Base-by-base conservation (phyloP, 495 filamentous ascomycete genomes). In the Mycothermus thermophilus region DNA sequence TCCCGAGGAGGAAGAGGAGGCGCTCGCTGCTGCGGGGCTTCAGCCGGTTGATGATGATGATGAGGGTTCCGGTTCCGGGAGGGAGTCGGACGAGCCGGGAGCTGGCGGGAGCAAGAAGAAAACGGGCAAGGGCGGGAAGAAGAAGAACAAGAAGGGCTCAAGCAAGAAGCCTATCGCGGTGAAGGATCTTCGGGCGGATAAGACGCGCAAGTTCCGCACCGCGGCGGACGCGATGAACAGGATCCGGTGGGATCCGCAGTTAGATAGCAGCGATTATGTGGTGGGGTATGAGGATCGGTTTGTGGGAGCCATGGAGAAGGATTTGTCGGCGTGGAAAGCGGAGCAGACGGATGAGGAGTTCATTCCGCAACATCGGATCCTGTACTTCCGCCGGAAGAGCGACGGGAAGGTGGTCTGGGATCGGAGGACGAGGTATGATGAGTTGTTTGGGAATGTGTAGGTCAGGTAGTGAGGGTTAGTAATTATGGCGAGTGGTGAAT, bases 261-360 rank as follows among this genome's bases (percentile, higher is more conserved):
- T 79, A n/a, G 63, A 77, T 27, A 63, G 59, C 19, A 44, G 49
- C n/a, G 68, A 86, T 32, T 85, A 72, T 48, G 43, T 83, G 5
- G 68, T 88, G 27, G 83, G 77, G 0, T 87, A 87, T 41, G 66
- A 78, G 35, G 83, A 90, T 46, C 66, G 83, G 9, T 86, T 84
- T 37, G 42, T 69, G 7, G 81, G 80, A 0, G 59, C 63, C 8
- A 62, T 69, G 45, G 80, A 87, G 54, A 70, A 74, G 34, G 47
- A 58, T 5, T 54, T 84, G 7, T 67, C 66, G 30, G 59, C 61
- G 20, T 88, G 83, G 81, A 81, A 78, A 57, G 69, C 58, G 13
- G 82, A 88, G 39, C 64, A 74, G 27, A 87, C 80, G 17, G 77
- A 88, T 42, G 77, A 88, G 44, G 83, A 87, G 41, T 88, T 85